These are phyloP conservation scores for Colletotrichum tamarilloi DNA, from an alignment of 2,329 filamentous ascomycete genomes.

Conservation along the genomic window DNA sequence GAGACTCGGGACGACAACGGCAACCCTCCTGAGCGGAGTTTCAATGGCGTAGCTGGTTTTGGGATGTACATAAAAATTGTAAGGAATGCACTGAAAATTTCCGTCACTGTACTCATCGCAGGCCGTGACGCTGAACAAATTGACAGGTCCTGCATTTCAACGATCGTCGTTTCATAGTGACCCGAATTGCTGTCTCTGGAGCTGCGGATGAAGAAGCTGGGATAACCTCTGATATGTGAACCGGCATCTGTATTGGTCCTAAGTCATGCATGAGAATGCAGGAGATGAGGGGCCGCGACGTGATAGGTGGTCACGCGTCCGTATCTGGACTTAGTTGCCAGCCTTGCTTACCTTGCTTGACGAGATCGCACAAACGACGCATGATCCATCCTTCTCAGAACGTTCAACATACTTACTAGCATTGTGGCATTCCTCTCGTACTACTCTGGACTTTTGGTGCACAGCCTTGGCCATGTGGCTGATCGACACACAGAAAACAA, in stretches of 20 bases:
- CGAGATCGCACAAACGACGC: neutral
- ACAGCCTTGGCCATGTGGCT: neutral
- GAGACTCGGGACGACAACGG: conserved; percentile 19
- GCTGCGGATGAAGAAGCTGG: neutral
- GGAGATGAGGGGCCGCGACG: neutral
- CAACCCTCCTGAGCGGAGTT: conserved; percentile 30
- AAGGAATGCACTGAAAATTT: conserved; percentile 28
- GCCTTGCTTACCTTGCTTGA: neutral
- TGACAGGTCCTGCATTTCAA: conserved; percentile 16
- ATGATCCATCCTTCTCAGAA: neutral
- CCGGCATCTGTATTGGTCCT: neutral
- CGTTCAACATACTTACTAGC: neutral
- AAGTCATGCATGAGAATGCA: neutral
- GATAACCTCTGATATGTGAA: neutral
- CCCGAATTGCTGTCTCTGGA: neutral
- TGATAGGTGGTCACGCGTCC: neutral
- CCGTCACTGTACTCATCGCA: conserved; percentile 31
- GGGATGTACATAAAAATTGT: conserved; percentile 32
- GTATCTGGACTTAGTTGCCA: neutral
- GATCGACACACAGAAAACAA: neutral
- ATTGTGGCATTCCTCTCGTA: neutral
- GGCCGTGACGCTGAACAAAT: conserved; percentile 30
- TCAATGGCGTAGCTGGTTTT: conserved; percentile 29
- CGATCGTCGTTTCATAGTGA: neutral
- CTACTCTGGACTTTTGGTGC: too few relatives aligned